A percentile compares a stretch with the other conserved stretches of the same genome.
These are phyloP conservation scores for Panellus pusillus DNA, from an alignment of 768 basidiomycete genomes.

Conservation along the genomic window DNA sequence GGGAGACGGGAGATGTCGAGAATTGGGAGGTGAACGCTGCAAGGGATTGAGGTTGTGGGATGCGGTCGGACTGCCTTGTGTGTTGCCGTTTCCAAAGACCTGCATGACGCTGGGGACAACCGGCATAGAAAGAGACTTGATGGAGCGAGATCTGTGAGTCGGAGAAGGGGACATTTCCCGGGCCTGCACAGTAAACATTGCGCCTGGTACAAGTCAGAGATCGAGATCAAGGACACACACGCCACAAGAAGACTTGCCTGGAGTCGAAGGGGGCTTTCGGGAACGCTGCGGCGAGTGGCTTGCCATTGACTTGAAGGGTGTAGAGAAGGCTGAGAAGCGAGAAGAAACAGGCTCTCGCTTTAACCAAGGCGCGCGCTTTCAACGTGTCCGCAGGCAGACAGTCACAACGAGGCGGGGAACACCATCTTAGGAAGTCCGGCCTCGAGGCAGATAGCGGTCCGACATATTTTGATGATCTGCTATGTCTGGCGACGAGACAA, in stretches of 20 bases:
- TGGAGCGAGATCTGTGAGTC: constrained; percentile 50
- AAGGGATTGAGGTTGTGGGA: constrained; percentile 14
- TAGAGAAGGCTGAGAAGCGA: constrained; percentile 16
- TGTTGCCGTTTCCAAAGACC: constrained; percentile 44
- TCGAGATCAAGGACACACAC: constrained; percentile 24
- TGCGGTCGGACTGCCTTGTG: constrained; percentile 29
- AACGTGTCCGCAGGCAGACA: constrained; percentile 18
- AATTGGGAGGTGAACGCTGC: constrained; percentile 18
- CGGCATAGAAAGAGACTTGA: constrained; percentile 63
- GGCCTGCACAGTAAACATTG: constrained; percentile 41
- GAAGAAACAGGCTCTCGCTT: constrained; percentile 11
- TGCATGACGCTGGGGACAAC: constrained; percentile 58
- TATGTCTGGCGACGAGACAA: no score
- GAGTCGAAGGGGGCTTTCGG: constrained; percentile 48
- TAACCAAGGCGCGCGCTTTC: constrained; percentile 15
- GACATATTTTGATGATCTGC: constrained; percentile 8
- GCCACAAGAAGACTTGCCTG: constrained; percentile 42
- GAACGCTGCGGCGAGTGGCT: constrained; percentile 60
- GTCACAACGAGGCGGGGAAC: constrained; percentile 17
- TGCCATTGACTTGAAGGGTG: constrained; percentile 42
- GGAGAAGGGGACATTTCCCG: constrained; percentile 54
- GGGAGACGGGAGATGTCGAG: constrained; percentile 27
- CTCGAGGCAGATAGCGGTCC: constrained; percentile 21
- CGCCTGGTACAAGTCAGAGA: constrained; percentile 31
- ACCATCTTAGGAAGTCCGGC: constrained; percentile 12